Evolutionary conservation across 1,139 yeast genomes (phyloP).

Genomic region (Suhomyces coccinellae): DNA sequence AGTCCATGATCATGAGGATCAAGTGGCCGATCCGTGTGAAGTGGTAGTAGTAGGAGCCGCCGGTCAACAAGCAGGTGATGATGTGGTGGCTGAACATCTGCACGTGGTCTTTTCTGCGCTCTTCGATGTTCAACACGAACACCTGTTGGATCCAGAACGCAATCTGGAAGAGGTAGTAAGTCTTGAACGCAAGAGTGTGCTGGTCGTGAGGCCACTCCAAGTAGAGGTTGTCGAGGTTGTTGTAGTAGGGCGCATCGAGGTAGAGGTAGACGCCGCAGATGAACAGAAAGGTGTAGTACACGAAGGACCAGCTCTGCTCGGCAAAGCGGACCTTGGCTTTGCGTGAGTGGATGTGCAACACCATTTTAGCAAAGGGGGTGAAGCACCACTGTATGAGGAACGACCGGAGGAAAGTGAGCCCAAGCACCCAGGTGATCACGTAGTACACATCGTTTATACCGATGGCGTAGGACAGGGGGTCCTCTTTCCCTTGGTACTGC

Average conservation of each 20-base stretch:
- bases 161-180: constrained; percentile 69
- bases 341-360: constrained; percentile 45
- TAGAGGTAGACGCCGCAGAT: constrained; percentile 59
- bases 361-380: constrained; percentile 54
- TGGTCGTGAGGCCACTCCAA: constrained; percentile 74
- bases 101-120: constrained; percentile 73
- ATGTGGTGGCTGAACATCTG: constrained; percentile 92
- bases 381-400: constrained; percentile 58
- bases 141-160: constrained; percentile 83
- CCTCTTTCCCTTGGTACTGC: constrained; percentile 36
- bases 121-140: constrained; percentile 73
- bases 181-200: constrained; percentile 53
- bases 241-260: constrained; percentile 57
- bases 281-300: constrained; percentile 63
- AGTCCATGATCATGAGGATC: constrained; percentile 78
- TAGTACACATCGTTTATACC: constrained; percentile 58
- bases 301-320: constrained; percentile 81
- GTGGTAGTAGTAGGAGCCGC: constrained; percentile 73
- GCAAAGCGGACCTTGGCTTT: constrained; percentile 69
- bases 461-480: constrained; percentile 45
- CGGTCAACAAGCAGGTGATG: constrained; percentile 65
- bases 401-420: constrained; percentile 61
- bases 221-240: constrained; percentile 61
- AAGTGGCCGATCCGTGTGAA: constrained; percentile 79
- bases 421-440: constrained; percentile 56